phyloP scores from a whole-genome alignment of 257 asterid genomes.

The Fraxinus excelsior region DNA sequence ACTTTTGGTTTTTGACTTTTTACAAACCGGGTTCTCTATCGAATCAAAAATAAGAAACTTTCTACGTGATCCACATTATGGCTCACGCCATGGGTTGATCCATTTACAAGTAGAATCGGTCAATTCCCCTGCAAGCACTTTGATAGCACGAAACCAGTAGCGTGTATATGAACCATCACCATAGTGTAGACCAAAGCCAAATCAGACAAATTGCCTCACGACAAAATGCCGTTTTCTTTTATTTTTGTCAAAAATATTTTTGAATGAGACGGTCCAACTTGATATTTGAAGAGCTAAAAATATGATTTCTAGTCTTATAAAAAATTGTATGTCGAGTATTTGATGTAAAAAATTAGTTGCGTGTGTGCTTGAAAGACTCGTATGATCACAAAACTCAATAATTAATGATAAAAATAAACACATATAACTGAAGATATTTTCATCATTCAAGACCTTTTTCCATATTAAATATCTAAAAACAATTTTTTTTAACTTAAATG shows the following conservation, averaged over 20 bases:
- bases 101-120: too few relatives aligned
- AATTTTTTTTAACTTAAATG: background rate
- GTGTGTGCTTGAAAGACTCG: background rate
- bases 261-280: background rate
- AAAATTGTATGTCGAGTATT: background rate
- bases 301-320: background rate
- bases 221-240: background rate
- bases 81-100: too few relatives aligned
- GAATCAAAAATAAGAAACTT: background rate
- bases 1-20: slow-evolving; percentile 21
- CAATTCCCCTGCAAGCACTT: too few relatives aligned
- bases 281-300: background rate
- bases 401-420: background rate
- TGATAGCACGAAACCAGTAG: background rate
- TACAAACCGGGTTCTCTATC: background rate
- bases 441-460: background rate
- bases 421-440: background rate
- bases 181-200: too few relatives aligned
- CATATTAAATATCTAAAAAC: background rate
- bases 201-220: too few relatives aligned
- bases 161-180: too few relatives aligned
- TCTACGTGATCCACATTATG: too few relatives aligned
- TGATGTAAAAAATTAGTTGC: background rate
- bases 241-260: background rate
- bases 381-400: background rate